Percentiles rank a stretch among this genome's conserved stretches.
phyloP scores from a whole-genome alignment of 257 asterid species.

The Solanum chmielewskii region DNA sequence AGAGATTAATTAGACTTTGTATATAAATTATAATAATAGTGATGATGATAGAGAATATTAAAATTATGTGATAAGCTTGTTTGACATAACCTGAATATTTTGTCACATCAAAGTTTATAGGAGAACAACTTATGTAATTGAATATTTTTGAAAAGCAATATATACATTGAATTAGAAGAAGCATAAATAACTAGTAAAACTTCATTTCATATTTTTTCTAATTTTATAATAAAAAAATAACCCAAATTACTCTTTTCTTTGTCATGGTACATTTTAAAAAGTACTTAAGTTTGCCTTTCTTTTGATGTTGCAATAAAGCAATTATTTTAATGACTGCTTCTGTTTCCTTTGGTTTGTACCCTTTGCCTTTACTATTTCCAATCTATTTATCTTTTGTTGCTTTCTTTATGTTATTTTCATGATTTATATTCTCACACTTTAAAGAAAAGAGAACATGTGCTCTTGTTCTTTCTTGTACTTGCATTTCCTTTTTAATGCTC shows the following conservation, averaged over 20 bases:
- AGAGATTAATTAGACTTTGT: not conserved
- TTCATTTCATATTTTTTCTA: not conserved
- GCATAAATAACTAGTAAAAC: not conserved
- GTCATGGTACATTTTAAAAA: constrained; percentile 13
- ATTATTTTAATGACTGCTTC: constrained; percentile 1
- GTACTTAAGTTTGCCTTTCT: constrained; percentile 15
- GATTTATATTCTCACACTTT: constrained; percentile 23
- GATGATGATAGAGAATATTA: not conserved
- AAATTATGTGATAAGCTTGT: not conserved
- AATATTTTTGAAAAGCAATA: not conserved
- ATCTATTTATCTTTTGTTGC: not conserved
- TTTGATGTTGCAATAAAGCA: constrained; percentile 38
- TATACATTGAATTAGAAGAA: not conserved
- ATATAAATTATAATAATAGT: not conserved
- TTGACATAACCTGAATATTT: not conserved
- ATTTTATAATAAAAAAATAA: not conserved
- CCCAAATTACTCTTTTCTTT: constrained; percentile 17
- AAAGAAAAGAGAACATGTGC: constrained; percentile 9
- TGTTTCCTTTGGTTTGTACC: constrained; percentile 1
- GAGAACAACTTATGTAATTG: not conserved
- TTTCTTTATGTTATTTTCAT: not conserved
- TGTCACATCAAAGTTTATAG: not conserved
- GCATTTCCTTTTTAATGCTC: constrained; percentile 6
- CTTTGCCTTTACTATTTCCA: constrained; percentile 14
- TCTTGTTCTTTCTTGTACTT: constrained; percentile 35